Conservation (phyloP, 2,329 filamentous ascomycete genomes). For the Neospermospora avenae region DNA sequence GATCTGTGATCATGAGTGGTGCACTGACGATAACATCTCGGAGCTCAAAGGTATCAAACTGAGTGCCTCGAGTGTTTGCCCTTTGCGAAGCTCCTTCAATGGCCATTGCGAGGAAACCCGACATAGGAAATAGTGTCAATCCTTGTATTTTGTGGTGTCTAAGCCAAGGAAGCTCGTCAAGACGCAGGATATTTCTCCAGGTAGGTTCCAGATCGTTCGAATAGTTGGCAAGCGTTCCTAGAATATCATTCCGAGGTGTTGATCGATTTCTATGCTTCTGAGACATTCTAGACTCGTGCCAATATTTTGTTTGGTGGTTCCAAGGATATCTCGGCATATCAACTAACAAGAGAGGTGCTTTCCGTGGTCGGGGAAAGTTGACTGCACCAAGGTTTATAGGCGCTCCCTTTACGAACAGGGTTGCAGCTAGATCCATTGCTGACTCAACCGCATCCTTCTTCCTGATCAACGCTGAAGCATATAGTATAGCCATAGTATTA, state of each 20-base stretch:
- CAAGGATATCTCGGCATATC: slow-evolving; percentile 51
- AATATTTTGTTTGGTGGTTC: slow-evolving; percentile 51
- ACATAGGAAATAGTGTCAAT: slow-evolving; percentile 35
- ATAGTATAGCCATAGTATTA: slow-evolving; percentile 40
- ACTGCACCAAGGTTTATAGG: slow-evolving; percentile 45
- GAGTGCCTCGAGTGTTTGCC: slow-evolving; percentile 28
- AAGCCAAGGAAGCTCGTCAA: slow-evolving; percentile 41
- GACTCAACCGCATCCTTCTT: slow-evolving; percentile 49
- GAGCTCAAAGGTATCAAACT: slow-evolving; percentile 45
- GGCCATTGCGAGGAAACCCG: slow-evolving; percentile 37
- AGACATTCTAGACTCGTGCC: slow-evolving; percentile 43
- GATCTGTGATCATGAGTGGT: slow-evolving; percentile 46
- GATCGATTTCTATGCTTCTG: slow-evolving; percentile 40
- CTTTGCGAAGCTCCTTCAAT: slow-evolving; percentile 34
- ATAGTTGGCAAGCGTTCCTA: slow-evolving; percentile 39
- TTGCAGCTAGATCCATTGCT: slow-evolving; percentile 44
- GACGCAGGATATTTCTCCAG: slow-evolving; percentile 38
- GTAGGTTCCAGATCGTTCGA: slow-evolving; percentile 32
- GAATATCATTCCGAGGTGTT: slow-evolving; percentile 47
- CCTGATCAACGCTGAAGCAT: slow-evolving; percentile 44
- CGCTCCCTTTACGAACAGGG: slow-evolving; percentile 44
- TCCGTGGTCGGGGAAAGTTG: slow-evolving; percentile 41
- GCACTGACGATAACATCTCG: slow-evolving; percentile 45
- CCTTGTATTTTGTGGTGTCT: slow-evolving; percentile 39
- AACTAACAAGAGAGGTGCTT: slow-evolving; percentile 31